These are phyloP conservation scores for Wickerhamiella pararugosa DNA, from an alignment of 1,139 yeast species.

Conservation along the genomic window DNA sequence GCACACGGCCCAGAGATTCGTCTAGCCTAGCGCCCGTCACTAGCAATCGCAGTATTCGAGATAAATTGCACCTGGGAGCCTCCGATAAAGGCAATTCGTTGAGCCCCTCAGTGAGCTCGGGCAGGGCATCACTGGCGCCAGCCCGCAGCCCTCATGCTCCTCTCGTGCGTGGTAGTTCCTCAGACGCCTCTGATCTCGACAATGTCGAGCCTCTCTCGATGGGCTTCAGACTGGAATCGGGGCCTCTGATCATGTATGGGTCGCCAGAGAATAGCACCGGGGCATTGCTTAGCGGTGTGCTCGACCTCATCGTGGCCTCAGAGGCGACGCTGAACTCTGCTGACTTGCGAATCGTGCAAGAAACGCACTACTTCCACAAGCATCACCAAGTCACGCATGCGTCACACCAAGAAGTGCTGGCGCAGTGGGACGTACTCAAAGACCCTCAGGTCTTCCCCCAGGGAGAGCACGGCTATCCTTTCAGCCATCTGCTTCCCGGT, in stretches of 20 bases:
- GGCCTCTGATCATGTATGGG: constrained; percentile 81
- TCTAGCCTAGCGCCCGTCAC: neutral
- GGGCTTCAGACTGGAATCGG: constrained; percentile 62
- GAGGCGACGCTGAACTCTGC: constrained; percentile 37
- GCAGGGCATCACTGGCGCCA: neutral
- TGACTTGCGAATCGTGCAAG: constrained; percentile 53
- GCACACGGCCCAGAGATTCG: neutral
- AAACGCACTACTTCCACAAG: constrained; percentile 30
- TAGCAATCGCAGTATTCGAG: neutral
- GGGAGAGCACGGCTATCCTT: constrained; percentile 80
- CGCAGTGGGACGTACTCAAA: constrained; percentile 76
- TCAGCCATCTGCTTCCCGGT: constrained; percentile 85
- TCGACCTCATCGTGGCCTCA: constrained; percentile 23
- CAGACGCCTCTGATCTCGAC: constrained; percentile 2
- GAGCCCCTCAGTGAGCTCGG: neutral
- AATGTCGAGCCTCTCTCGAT: constrained; percentile 27
- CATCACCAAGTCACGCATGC: constrained; percentile 8
- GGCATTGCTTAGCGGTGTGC: constrained; percentile 65
- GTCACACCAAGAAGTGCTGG: constrained; percentile 33
- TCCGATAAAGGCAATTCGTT: neutral
- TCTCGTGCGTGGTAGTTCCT: neutral
- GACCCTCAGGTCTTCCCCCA: constrained; percentile 37
- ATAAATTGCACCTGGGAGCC: neutral
- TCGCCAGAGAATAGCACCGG: constrained; percentile 68
- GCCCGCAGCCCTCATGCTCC: neutral